Evolutionary conservation across 1,284 basidiomycete species (phyloP).

Genomic region (Ustilago trichophora): DNA sequence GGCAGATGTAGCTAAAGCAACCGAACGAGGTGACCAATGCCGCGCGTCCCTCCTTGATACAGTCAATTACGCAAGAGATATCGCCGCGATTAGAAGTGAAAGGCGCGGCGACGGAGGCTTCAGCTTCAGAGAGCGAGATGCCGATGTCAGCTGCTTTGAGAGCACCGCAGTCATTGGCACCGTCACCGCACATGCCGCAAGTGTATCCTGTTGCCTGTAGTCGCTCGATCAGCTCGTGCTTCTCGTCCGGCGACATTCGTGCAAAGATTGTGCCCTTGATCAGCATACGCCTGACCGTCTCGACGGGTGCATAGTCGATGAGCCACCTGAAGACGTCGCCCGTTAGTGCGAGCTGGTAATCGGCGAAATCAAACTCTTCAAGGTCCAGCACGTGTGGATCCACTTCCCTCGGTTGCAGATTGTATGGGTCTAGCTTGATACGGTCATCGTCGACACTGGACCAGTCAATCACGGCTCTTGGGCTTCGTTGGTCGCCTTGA

Average conservation of each 20-base stretch:
- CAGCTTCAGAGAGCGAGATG: slow-evolving; percentile 94
- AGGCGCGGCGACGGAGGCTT: slow-evolving; percentile 98
- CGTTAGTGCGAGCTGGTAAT: slow-evolving; percentile 90
- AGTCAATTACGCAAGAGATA: slow-evolving; percentile 93
- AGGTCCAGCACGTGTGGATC: slow-evolving; percentile 60
- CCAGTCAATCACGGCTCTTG: slow-evolving; percentile 84
- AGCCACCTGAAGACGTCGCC: slow-evolving; percentile 99
- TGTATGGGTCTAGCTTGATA: slow-evolving; percentile 86
- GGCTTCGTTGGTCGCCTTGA: slow-evolving; percentile 73
- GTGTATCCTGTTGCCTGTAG: slow-evolving; percentile 93
- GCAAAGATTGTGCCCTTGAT: slow-evolving; percentile 97
- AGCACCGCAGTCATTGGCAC: slow-evolving; percentile 98
- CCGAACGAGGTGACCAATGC: slow-evolving; percentile 97
- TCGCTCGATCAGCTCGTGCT: slow-evolving; percentile 96
- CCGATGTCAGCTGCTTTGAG: slow-evolving; percentile 98
- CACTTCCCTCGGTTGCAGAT: slow-evolving; percentile 71
- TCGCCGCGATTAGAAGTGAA: slow-evolving; percentile 94
- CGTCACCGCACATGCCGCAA: slow-evolving; percentile 98
- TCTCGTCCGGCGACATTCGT: slow-evolving; percentile 99
- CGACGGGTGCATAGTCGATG: slow-evolving; percentile 91
- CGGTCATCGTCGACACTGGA: slow-evolving; percentile 86
- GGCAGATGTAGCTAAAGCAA: slow-evolving; percentile 92
- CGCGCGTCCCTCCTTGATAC: slow-evolving; percentile 87
- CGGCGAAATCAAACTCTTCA: slow-evolving; percentile 70
- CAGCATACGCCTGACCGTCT: slow-evolving; percentile 76